Evolutionary conservation across 2,329 filamentous ascomycete species (phyloP), one percentile per base, ranked within the genome.

Genomic region (Emergomyces africanus): DNA sequence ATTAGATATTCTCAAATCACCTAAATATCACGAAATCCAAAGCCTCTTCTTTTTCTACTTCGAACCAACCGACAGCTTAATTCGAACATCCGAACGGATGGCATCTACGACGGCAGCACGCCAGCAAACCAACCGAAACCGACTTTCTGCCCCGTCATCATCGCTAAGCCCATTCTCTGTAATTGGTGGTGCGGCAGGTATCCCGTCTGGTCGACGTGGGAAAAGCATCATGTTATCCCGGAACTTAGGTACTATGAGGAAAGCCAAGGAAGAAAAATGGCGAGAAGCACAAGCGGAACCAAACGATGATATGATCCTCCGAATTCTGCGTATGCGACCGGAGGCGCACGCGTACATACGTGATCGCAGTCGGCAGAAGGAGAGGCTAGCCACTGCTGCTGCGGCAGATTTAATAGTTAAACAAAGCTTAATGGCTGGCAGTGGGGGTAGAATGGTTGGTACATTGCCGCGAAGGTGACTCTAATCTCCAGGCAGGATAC

Each of bases 41-140:
- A 92, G 90, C 62, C 82, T 99, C 63, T 95, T 96, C 77, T 99
- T 97, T 80, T 99, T 97, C 79, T 99, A 99, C 78, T 95, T 94
- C 69, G 91, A 97, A 68, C 83, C 87, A 37, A 95, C 90, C 0
- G 89, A 95, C 62, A 91, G 88, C 66, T 81, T 99, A 14, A 90
- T 97, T 66, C 87, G 92, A 56, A 95, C 90, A n/a, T 96, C 90
- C 2, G 94, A 99, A 74, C 84, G 89, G 59, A 99, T 99, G 88
- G 92, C 91, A 3, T 86, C 89, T 1, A 90, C 90, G 46, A 95
- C 88, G 3, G 87, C 87, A 10, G 83, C 89, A 61, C 83, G 87
- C 35, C 87, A 95, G 68, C 86, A 91, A 67, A 80, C 81, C 54
- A 77, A 76, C 63, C 72, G 81, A 59, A 88, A 88, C 72, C 83